A percentile compares a stretch with the other conserved stretches of the same genome.
Conservation (phyloP, 805 yeast species). For the Candida ortonii region DNA sequence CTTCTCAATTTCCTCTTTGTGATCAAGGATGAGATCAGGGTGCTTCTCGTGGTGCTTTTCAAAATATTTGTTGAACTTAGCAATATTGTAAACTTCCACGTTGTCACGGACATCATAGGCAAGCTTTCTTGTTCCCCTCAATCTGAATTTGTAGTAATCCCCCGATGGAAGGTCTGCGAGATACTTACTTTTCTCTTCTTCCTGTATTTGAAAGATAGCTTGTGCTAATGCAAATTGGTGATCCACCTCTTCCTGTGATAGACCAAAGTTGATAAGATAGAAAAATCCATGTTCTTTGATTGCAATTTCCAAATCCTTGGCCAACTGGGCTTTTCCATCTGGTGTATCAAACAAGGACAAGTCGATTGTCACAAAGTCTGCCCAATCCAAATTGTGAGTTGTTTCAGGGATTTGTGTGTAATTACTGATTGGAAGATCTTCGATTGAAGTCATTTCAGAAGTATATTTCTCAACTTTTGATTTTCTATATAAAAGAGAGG, state of each 20-base stretch:
- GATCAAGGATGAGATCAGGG: conserved; percentile 5
- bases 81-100: conserved; percentile 33
- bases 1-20: conserved; percentile 8
- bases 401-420: conserved; percentile 24
- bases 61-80: conserved; percentile 31
- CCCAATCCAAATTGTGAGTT: conserved; percentile 32
- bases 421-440: conserved; percentile 4
- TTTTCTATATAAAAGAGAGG: too few relatives aligned
- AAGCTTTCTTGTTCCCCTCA: conserved; percentile 33
- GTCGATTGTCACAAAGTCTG: conserved; percentile 31
- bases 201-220: conserved; percentile 29
- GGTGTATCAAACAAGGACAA: conserved; percentile 29
- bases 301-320: conserved; percentile 29
- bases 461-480: background rate
- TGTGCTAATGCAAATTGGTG: conserved; percentile 31
- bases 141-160: conserved; percentile 35
- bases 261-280: conserved; percentile 30
- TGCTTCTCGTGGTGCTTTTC: conserved; percentile 8
- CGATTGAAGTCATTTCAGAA: conserved; percentile 6
- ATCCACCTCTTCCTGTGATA: conserved; percentile 28
- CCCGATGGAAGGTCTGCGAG: conserved; percentile 31
- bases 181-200: conserved; percentile 30
- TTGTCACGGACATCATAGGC: conserved; percentile 32
- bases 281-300: conserved; percentile 35
- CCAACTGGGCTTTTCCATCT: conserved; percentile 30